phyloP scores from a whole-genome alignment of 306 rosid genomes.

The Begonia loranthoides region DNA sequence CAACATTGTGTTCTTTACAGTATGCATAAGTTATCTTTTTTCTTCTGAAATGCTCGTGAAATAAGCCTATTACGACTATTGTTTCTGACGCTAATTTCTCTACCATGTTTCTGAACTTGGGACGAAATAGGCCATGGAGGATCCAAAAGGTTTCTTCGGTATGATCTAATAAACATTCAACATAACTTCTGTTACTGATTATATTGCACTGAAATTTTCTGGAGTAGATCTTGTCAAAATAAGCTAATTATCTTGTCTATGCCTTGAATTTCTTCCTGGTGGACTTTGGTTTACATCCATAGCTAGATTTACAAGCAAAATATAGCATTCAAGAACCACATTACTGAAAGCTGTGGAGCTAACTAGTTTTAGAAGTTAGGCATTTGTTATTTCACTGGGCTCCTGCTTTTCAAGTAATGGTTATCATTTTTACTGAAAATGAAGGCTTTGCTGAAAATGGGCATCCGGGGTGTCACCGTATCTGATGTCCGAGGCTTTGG shows the following conservation, averaged over 20 bases:
- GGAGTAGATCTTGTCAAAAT: not conserved
- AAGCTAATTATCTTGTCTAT: too few species aligned
- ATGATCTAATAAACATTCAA: slow-evolving; percentile 16
- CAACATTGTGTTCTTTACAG: not conserved
- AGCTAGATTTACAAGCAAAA: too few species aligned
- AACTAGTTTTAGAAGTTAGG: not conserved
- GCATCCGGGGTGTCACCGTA: slow-evolving; percentile 84
- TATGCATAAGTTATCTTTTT: not conserved
- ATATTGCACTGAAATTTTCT: not conserved
- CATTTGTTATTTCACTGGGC: not conserved
- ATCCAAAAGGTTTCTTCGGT: slow-evolving; percentile 72
- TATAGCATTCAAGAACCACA: not conserved
- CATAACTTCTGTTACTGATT: not conserved
- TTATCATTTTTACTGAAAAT: not conserved
- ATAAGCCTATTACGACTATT: slow-evolving; percentile 10
- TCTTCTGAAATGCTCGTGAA: not conserved
- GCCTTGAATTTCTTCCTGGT: not conserved
- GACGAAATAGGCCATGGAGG: slow-evolving; percentile 71
- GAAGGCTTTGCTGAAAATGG: slow-evolving; percentile 75
- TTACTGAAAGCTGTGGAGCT: not conserved
- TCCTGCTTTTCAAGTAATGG: slow-evolving; percentile 1
- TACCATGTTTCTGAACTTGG: slow-evolving; percentile 24
- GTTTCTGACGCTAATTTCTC: slow-evolving; percentile 13
- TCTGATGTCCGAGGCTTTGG: slow-evolving; percentile 91
- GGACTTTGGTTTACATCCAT: not conserved